These are phyloP conservation scores for Saturnispora ahearnii DNA, from an alignment of 805 yeast species.

Conservation along the genomic window DNA sequence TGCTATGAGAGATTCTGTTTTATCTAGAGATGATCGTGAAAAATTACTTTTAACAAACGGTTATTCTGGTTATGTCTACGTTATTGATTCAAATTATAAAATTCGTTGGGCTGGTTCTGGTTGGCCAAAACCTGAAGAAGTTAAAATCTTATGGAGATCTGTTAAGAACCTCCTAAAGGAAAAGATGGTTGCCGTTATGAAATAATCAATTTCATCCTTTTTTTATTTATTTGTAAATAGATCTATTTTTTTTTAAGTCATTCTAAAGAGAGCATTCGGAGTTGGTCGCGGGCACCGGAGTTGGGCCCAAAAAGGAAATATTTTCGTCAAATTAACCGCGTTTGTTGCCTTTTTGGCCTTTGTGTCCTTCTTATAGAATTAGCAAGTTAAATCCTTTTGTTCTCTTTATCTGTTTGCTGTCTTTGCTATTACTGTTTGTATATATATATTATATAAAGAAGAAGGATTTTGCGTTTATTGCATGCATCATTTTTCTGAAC, in stretches of 20 bases:
- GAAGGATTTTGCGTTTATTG: background rate
- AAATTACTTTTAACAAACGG: slow-evolving; percentile 59
- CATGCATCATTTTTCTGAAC: background rate
- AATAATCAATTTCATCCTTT: background rate
- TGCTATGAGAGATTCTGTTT: slow-evolving; percentile 44
- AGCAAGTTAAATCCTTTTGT: background rate
- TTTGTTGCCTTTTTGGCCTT: background rate
- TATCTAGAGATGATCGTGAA: slow-evolving; percentile 50
- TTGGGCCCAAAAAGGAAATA: background rate
- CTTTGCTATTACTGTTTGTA: background rate
- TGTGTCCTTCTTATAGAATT: background rate
- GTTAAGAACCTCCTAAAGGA: slow-evolving; percentile 53
- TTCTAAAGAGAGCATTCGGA: background rate
- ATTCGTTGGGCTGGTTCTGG: slow-evolving; percentile 94
- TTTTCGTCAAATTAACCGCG: background rate
- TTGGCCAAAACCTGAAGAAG: slow-evolving; percentile 59
- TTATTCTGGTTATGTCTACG: slow-evolving; percentile 74
- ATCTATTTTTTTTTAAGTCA: background rate
- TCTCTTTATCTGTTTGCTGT: background rate
- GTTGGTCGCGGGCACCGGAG: background rate
- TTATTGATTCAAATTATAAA: slow-evolving; percentile 63
- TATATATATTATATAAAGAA: background rate
- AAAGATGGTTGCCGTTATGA: slow-evolving; percentile 9
- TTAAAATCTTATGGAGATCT: slow-evolving; percentile 53
- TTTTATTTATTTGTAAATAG: background rate